These are phyloP conservation scores for Elasticomyces elasticus DNA, from an alignment of 495 filamentous ascomycete species.

Conservation along the genomic window DNA sequence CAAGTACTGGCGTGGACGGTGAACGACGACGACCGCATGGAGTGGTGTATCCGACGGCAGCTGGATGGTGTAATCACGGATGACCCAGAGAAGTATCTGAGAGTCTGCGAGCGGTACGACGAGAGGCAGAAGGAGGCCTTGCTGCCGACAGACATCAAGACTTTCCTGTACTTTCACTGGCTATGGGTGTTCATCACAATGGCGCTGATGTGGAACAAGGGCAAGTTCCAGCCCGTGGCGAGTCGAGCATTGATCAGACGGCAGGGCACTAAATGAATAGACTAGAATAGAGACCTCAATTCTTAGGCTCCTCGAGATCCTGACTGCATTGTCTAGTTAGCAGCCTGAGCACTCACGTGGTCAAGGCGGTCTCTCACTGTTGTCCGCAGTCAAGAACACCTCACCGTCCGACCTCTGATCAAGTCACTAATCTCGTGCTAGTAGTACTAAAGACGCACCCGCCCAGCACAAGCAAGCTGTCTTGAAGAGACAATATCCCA, in stretches of 20 bases:
- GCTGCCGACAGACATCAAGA: slow-evolving; percentile 11
- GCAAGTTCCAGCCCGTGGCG: neutral
- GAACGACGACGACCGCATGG: slow-evolving; percentile 63
- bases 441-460: no score
- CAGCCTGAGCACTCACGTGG: no score
- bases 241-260: neutral
- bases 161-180: neutral
- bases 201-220: neutral
- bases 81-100: slow-evolving; percentile 43
- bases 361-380: no score
- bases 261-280: neutral
- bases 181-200: neutral
- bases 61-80: slow-evolving; percentile 51
- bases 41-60: slow-evolving; percentile 51
- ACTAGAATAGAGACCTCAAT: neutral
- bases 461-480: no score
- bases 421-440: no score
- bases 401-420: no score
- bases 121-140: slow-evolving; percentile 1
- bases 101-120: slow-evolving; percentile 32
- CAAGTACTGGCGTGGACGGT: slow-evolving; percentile 76
- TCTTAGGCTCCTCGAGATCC: neutral
- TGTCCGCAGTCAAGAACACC: no score
- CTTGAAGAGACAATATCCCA: no score
- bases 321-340: no score